A percentile compares a stretch with the other conserved stretches of the same genome.
phyloP scores from a whole-genome alignment of 2,329 filamentous ascomycete species.

The Aspergillus fumigatiaffinis region DNA sequence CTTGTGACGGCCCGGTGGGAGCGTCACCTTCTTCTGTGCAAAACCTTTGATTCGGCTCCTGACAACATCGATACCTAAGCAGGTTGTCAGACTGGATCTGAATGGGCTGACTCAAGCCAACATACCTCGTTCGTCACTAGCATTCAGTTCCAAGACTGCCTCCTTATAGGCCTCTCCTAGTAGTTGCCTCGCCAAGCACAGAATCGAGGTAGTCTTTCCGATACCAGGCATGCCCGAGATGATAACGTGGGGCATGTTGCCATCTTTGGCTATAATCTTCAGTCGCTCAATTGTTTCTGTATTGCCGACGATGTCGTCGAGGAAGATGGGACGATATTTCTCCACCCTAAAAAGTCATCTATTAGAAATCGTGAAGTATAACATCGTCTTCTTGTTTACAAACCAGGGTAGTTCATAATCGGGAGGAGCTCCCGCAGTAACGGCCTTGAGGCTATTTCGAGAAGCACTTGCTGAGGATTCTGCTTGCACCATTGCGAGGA shows the following conservation, averaged over 20 bases:
- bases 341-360: conserved; percentile 69
- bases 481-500: conserved; percentile 39
- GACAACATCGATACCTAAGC: conserved; percentile 85
- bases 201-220: conserved; percentile 92
- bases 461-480: conserved; percentile 46
- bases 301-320: conserved; percentile 96
- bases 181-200: conserved; percentile 88
- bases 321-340: conserved; percentile 91
- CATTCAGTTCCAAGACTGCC: conserved; percentile 92
- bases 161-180: conserved; percentile 95
- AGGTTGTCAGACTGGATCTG: conserved; percentile 1
- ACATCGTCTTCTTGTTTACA: neutral
- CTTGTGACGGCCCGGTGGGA: conserved; percentile 87
- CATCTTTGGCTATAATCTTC: conserved; percentile 97
- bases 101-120: neutral
- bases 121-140: conserved; percentile 83
- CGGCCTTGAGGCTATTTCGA: conserved; percentile 39
- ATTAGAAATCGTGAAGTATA: conserved; percentile 10
- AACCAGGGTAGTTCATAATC: conserved; percentile 51
- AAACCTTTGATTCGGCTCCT: conserved; percentile 97
- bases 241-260: conserved; percentile 98
- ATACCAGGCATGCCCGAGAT: conserved; percentile 99
- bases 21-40: conserved; percentile 96
- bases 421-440: conserved; percentile 36
- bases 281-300: conserved; percentile 95